Base-by-base conservation (phyloP, 805 yeast genomes). In the Priceomyces medius region DNA sequence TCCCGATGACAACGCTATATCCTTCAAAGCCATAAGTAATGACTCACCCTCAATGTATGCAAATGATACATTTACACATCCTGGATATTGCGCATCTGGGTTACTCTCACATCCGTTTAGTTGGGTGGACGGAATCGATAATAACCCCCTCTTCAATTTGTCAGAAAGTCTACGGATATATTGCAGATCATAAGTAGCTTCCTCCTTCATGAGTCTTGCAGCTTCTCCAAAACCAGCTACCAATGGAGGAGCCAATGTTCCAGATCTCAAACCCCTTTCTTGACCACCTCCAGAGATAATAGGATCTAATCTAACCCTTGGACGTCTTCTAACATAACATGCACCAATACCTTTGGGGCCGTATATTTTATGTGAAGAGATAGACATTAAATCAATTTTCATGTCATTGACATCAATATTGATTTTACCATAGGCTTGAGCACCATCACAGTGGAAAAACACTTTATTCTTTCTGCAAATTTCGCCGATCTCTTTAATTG, bases 331-430 rank as follows among this genome's bases (percentile, higher is more conserved):
- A 29, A 93, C 91, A 59, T 77, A 93, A 53, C 90, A 74, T 7
- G 99, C 99, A 56, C 99, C 99, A 45, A 89, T 79, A 48, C 99
- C 99, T 79, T 84, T 93, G 52, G 99, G 99, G 4, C 99, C 99
- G 66, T 93, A 93, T 48, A 93, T 83, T 71, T 93, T 93, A 69
- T 93, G 99, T 2, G 96, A 90, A 1, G 97, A 88, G 46, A 93
- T 85, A 17, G 97, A 88, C 83, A 93, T 73, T 51, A 91, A 68
- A 65, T 93, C 99, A 53, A 93, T 87, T 63, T 93, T 90, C 83
- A 82, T 80, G 54, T 84, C 85, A 70, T 93, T 89, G 47, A 93
- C 99, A 60, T 93, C 97, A 42, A 93, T 67, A 42, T 88, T 88
- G 43, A 93, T 80, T 66, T 93, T 93, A 47, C 99, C 99, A 59